phyloP scores from a whole-genome alignment of 129 eudicot species.

The Artemisia tridentata region DNA sequence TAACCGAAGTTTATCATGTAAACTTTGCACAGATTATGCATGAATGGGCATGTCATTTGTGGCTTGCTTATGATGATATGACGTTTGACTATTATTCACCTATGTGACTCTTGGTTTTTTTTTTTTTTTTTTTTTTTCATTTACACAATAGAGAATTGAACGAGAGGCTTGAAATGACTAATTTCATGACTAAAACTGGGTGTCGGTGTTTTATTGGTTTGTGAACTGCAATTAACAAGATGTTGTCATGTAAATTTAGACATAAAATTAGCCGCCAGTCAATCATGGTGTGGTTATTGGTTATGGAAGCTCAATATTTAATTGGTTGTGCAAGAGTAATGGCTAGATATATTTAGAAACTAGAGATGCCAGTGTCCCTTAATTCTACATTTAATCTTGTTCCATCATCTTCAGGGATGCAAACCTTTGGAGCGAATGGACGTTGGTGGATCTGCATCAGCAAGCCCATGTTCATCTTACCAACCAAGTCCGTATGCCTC shows the following conservation, averaged over 20 bases:
- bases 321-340: not conserved
- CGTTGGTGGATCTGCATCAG: constrained; percentile 65
- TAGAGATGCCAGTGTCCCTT: not conserved
- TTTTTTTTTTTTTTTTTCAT: too few relatives aligned
- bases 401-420: constrained; percentile 53
- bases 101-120: too few relatives aligned
- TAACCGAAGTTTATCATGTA: not conserved
- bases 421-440: constrained; percentile 62
- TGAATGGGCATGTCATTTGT: not conserved
- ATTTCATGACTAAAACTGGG: too few relatives aligned
- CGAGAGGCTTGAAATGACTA: too few relatives aligned
- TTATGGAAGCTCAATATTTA: not conserved
- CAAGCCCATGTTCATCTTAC: constrained; percentile 68
- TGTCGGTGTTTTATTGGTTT: too few relatives aligned
- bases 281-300: not conserved
- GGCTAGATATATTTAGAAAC: not conserved
- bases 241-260: too few relatives aligned
- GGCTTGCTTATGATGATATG: not conserved
- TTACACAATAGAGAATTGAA: too few relatives aligned
- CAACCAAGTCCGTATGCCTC: constrained; percentile 66
- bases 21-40: not conserved
- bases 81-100: too few relatives aligned
- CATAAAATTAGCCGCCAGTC: too few relatives aligned
- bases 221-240: too few relatives aligned
- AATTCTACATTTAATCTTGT: not conserved